phyloP scores from a whole-genome alignment of 2,329 filamentous ascomycete genomes.

The Fonsecaea nubica region DNA sequence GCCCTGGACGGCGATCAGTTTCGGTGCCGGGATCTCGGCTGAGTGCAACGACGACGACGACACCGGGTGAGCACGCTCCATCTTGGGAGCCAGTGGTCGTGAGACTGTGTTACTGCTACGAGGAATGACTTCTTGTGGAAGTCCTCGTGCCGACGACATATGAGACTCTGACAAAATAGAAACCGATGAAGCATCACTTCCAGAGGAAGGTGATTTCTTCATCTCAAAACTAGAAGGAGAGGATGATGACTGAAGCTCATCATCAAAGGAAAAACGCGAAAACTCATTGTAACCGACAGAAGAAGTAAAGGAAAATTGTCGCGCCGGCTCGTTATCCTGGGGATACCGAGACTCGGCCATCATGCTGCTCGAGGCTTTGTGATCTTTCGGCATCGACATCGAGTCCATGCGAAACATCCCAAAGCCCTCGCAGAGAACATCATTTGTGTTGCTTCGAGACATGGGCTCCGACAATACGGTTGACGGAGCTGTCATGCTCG shows the following conservation, averaged over 20 bases:
- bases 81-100: slow-evolving; percentile 59
- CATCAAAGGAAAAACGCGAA: slow-evolving; percentile 41
- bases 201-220: slow-evolving; percentile 57
- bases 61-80: slow-evolving; percentile 45
- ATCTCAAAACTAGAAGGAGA: slow-evolving; percentile 55
- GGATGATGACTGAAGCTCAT: slow-evolving; percentile 46
- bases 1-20: slow-evolving; percentile 60
- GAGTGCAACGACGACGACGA: slow-evolving; percentile 42
- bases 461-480: slow-evolving; percentile 49
- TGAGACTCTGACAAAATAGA: slow-evolving; percentile 41
- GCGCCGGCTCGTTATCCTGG: slow-evolving; percentile 37
- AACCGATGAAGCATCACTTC: slow-evolving; percentile 53
- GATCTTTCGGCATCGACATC: slow-evolving; percentile 41
- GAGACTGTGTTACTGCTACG: slow-evolving; percentile 43
- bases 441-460: slow-evolving; percentile 54
- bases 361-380: slow-evolving; percentile 43
- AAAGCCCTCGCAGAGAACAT: slow-evolving; percentile 52
- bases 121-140: slow-evolving; percentile 56
- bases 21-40: slow-evolving; percentile 47
- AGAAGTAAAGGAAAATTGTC: slow-evolving; percentile 46
- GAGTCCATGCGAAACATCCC: slow-evolving; percentile 55
- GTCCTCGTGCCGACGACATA: slow-evolving; percentile 53
- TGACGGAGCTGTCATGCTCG: slow-evolving; percentile 41
- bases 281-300: slow-evolving; percentile 46
- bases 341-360: slow-evolving; percentile 39